Evolutionary conservation across 2,329 filamentous ascomycete species (phyloP), one percentile per base, ranked within the genome.

Genomic region (Ceratocystis eucalypticola): DNA sequence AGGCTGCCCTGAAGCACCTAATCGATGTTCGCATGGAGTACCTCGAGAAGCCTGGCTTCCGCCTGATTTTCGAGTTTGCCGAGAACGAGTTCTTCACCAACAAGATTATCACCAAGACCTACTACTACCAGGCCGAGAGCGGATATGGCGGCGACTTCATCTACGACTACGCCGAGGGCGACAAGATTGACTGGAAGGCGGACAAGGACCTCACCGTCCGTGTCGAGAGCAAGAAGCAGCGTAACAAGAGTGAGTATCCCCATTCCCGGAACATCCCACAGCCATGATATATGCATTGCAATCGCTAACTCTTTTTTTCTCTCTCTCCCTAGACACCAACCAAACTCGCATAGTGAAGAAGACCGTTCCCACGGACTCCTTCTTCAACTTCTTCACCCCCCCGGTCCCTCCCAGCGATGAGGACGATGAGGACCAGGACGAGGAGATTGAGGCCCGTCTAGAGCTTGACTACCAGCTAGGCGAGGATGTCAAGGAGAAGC

Each of bases 401-500:
- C 95, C 94, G 61, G 90, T 90, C 78, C 88, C 91, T 69, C 94
- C 91, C 33, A 82, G 88, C 44, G 86, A 90, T 62, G 79, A 80
- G 15, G 80, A 82, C 5, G 88, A 85, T 53, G 88, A 93, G 69
- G 88, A 85, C 45, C 88, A 93, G 68, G 86, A 88, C 66, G 88
- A 87, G 64, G 94, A 99, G 75, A 96, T 99, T 64, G 94, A 99
- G 81, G 92, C 96, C 78, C 92, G 94, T 70, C 85, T 99, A 66
- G 94, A 99, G 80, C 87, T 99, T 64, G 94, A 99, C 79, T 99
- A 97, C 78, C 93, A 97, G 79, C 86, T 99, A 57, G 94, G 94
- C 71, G 94, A 99, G 81, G 94, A 99, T 75, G 96, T 99, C 80
- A 99, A 99, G 82, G 94, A 99, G 84, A 99, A 99, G 82, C 84